These are phyloP conservation scores for Debaryomyces udenii DNA, from an alignment of 1,139 yeast genomes.

Conservation along the genomic window DNA sequence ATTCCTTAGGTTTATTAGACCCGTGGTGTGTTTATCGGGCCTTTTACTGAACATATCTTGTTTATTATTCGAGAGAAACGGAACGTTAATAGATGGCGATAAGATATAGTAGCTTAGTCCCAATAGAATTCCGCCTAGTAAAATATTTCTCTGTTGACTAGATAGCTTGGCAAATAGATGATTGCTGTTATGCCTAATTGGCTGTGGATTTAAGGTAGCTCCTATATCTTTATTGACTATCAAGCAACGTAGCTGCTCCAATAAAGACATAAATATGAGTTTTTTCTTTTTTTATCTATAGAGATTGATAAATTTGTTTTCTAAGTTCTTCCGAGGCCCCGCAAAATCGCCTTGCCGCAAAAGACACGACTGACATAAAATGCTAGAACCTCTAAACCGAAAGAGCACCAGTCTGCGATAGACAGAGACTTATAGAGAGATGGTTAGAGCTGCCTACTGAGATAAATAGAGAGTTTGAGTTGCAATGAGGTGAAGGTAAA, in stretches of 20 bases:
- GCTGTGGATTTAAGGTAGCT: neutral
- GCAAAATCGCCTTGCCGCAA: constrained; percentile 3
- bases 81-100: constrained; percentile 23
- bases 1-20: constrained; percentile 76
- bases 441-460: no score
- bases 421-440: no score
- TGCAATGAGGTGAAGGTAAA: no score
- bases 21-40: constrained; percentile 80
- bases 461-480: no score
- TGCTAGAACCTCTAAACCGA: no score
- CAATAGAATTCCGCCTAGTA: constrained; percentile 14
- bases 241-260: constrained; percentile 14
- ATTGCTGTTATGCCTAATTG: neutral
- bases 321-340: constrained; percentile 9
- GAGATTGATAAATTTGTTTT: neutral
- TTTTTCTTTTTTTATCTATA: no score
- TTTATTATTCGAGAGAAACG: constrained; percentile 15
- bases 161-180: constrained; percentile 3
- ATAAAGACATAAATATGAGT: constrained; percentile 13
- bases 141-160: constrained; percentile 9
- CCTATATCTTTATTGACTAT: constrained; percentile 12
- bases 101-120: constrained; percentile 25
- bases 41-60: constrained; percentile 51
- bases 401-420: no score
- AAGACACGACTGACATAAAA: constrained; percentile 1